A percentile compares a stretch with the other conserved stretches of the same genome.
Conservation (phyloP, 1,139 yeast genomes). For the Saccharomyces hybrid region DNA sequence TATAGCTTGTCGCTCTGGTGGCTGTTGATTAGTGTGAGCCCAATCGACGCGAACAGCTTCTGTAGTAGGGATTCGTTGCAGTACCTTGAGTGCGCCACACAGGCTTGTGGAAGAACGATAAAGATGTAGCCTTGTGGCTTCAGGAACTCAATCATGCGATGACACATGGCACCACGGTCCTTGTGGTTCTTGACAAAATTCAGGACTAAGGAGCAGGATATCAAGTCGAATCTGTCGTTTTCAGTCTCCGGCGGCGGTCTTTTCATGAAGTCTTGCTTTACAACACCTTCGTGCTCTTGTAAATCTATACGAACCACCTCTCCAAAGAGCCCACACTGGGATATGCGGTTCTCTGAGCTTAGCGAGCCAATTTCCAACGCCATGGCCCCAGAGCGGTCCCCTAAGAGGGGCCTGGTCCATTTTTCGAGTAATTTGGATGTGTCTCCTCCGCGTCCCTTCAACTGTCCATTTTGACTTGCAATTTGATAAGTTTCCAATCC, state of each 20-base stretch:
- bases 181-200: conserved; percentile 76
- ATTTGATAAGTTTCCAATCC: conserved; percentile 70
- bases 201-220: conserved; percentile 79
- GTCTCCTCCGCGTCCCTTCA: conserved; percentile 75
- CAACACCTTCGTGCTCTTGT: conserved; percentile 48
- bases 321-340: conserved; percentile 45
- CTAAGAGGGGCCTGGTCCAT: conserved; percentile 45
- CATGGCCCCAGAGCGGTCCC: conserved; percentile 1
- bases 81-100: conserved; percentile 75
- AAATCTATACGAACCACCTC: conserved; percentile 63
- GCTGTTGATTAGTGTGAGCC: conserved; percentile 43
- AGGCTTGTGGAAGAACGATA: conserved; percentile 82
- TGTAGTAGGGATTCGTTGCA: conserved; percentile 18
- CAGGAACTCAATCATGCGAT: conserved; percentile 52
- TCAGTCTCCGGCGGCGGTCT: conserved; percentile 50
- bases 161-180: conserved; percentile 72
- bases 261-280: conserved; percentile 78
- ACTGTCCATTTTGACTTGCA: conserved; percentile 87
- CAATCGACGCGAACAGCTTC: conserved; percentile 48
- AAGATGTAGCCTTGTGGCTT: conserved; percentile 40
- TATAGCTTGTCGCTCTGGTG: conserved; percentile 69
- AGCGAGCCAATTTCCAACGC: conserved; percentile 84
- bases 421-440: conserved; percentile 67
- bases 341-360: conserved; percentile 60
- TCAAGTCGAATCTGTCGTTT: conserved; percentile 48